Base-by-base conservation (phyloP, 2,329 filamentous ascomycete genomes). In the Talaromyces sp. region DNA sequence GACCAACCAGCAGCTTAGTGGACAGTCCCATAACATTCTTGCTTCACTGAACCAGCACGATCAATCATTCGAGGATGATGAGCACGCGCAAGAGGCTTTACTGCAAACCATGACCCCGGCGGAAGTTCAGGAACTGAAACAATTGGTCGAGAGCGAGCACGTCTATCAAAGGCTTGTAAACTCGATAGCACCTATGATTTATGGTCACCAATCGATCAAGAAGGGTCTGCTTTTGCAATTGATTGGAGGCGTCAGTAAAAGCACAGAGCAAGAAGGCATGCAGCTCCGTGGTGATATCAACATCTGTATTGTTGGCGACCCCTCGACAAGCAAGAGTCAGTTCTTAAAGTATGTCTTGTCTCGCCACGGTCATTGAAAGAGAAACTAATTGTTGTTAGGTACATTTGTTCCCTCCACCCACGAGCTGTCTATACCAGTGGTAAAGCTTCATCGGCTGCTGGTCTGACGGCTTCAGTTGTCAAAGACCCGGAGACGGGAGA, bases 401-500 rank as follows among this genome's bases (percentile, higher is more conserved):
- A 99, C 71, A 89, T 99, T 65, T 96, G 92, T 80, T 94, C 91
- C 27, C 92, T 99, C 72, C 87, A 96, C n/a, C 94, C 94, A 26
- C 89, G 94, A 46, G 92, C 94, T 17, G 92, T 99, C 52, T 99
- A 99, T 76, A 99, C 94, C 26, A 97, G 92, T 61, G 94, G 94
- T 61, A 99, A 99, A 75, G 94, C 94, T 2, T 97, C 93, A 3
- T 97, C 93, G 0, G 94, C 94, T 10, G 94, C 94, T 58, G 94
- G 94, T 91, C 84, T 99, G 61, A 99, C 94, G 3, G 94, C 94
- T 3, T 93, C 94, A 0, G 94, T 99, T 0, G 88, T 97, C 63
- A 99, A 97, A 74, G 94, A 99, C 70, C 92, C 97, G 72, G 94
- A 99, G 77, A 99, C 94, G 21, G 94, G 94, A 65, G 94, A 99